These are phyloP conservation scores for Eucalyptus pauciflora DNA, from an alignment of 345 rosid species.

Conservation along the genomic window DNA sequence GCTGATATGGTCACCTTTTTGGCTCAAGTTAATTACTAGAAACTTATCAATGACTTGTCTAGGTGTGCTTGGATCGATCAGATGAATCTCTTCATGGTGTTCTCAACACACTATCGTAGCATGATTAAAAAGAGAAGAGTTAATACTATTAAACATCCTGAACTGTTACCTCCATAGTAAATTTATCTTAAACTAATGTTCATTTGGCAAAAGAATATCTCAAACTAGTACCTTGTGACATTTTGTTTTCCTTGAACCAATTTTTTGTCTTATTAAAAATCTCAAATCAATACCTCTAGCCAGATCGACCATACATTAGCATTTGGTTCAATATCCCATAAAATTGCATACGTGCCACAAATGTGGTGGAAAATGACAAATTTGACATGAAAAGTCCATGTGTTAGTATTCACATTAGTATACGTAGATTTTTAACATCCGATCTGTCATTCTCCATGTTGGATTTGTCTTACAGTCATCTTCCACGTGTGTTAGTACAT, in stretches of 20 bases:
- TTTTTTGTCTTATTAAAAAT: not conserved
- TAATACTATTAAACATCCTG: not conserved
- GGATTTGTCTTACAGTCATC: not conserved
- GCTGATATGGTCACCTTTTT: not conserved
- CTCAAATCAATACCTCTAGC: not conserved
- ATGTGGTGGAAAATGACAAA: not conserved
- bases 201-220: not conserved
- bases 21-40: not conserved
- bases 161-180: accelerated
- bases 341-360: not conserved
- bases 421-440: not conserved
- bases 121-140: not conserved
- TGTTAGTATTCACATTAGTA: not conserved
- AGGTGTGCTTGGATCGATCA: not conserved
- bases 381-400: not conserved
- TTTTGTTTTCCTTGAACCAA: not conserved
- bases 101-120: not conserved
- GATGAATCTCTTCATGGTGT: not conserved
- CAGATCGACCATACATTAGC: not conserved
- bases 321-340: not conserved
- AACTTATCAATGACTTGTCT: not conserved
- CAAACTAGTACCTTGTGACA: not conserved
- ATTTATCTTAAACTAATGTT: not conserved
- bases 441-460: not conserved
- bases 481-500: not conserved